Base-by-base conservation (phyloP, 768 basidiomycete species). In the Chalciporus sphaerocephalus region DNA sequence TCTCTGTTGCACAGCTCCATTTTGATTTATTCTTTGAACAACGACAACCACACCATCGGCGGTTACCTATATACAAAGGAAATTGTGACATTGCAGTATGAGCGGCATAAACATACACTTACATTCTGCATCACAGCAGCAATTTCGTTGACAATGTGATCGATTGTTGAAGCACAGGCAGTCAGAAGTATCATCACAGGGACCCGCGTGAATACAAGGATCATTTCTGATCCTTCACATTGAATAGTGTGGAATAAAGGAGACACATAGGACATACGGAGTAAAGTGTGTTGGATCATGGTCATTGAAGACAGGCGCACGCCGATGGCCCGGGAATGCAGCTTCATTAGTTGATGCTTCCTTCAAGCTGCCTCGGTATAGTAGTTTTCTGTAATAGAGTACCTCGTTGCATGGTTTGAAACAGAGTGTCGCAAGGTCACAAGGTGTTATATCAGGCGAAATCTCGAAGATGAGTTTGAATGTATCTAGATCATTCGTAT, bases 341-440 rank as follows among this genome's bases (percentile, higher is more conserved):
- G 36, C 17, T 9, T 41, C 40, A 20, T 27, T 17, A 18, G 17
- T 25, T 22, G 16, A 51, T 27, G 4, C 21, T 27, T 42, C 42
- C 15, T 21, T 39, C 3, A 44, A 21, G 22, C 32, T 35, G 18
- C 11, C 13, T 6, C 48, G 32, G 43, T 23, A 40, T 21, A 65
- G 4, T n/a, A 51, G 27, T 13, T 38, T 48, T 15, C 38, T 46
- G 37, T 65, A 51, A 38, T 64, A 40, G 35, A 48, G 40, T 11
- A 67, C 59, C 69, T 87, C 80, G 22, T 62, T 60, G 58, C 85
- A 87, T 5, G 81, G 76, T 49, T 77, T 81, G 9, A 69, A 68
- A 57, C 77, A 77, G 13, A 85, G 62, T 1, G 67, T 56, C 15
- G 80, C 76, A 11, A 85, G 61, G 37, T 80, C 73, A 50, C 85